Evolutionary conservation across 768 basidiomycete genomes (phyloP).

Genomic region (Dendrothele bispora): DNA sequence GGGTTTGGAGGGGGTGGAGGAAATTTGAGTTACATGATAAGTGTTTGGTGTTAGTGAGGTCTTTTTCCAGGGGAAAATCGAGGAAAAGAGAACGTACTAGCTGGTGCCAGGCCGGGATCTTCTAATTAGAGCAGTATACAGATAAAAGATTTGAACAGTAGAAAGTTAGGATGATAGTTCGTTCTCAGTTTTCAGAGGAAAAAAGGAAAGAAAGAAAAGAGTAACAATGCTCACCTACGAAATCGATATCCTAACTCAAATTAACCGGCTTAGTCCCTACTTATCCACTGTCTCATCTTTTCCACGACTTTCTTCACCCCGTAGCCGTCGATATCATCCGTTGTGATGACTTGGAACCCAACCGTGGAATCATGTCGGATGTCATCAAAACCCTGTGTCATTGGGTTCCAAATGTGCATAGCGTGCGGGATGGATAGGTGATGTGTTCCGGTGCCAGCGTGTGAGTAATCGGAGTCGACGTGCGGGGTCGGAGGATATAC

Average conservation of each 20-base stretch:
- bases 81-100: no score
- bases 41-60: no score
- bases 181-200: no score
- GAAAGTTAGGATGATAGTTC: no score
- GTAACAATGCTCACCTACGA: conserved; percentile 40
- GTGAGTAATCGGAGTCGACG: background rate
- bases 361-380: conserved; percentile 51
- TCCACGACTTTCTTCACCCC: conserved; percentile 54
- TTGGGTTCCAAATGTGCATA: no score
- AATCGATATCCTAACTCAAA: conserved; percentile 66
- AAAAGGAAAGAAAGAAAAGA: background rate
- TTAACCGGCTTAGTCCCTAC: conserved; percentile 53
- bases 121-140: no score
- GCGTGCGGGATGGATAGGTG: no score
- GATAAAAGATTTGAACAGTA: no score
- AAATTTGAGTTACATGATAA: no score
- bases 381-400: conserved; percentile 45
- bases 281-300: conserved; percentile 57
- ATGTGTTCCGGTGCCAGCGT: background rate
- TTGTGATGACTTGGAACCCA: conserved; percentile 60
- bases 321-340: conserved; percentile 64
- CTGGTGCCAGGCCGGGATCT: conserved; percentile 66
- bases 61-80: no score
- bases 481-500: no score
- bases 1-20: conserved; percentile 9